Conservation (phyloP, 495 filamentous ascomycete species). For the Poronia punctata region DNA sequence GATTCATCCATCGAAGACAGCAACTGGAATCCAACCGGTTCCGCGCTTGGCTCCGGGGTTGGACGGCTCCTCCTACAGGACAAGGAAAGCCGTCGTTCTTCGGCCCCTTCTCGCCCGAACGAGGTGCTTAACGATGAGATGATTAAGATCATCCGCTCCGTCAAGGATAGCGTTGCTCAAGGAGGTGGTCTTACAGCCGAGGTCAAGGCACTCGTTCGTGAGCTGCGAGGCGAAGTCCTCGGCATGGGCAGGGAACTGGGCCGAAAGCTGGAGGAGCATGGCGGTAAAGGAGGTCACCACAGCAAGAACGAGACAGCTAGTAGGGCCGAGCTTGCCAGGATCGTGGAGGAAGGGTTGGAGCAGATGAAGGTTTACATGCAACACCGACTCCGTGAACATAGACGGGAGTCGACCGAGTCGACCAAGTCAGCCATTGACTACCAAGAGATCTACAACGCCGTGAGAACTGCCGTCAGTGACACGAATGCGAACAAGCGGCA, state of each 20-base stretch:
- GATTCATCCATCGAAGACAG: conserved; percentile 34
- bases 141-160: conserved; percentile 65
- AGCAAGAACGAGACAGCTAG: conserved; percentile 46
- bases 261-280: conserved; percentile 66
- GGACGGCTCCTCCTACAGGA: conserved; percentile 26
- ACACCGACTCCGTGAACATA: conserved; percentile 63
- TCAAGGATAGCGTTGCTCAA: conserved; percentile 83
- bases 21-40: conserved; percentile 32
- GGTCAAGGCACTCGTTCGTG: conserved; percentile 81
- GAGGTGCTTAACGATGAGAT: conserved; percentile 60
- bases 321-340: conserved; percentile 64
- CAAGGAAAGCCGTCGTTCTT: conserved; percentile 27
- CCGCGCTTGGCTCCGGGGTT: conserved; percentile 33
- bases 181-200: conserved; percentile 79
- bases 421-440: conserved; percentile 51
- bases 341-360: conserved; percentile 70
- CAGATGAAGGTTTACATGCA: conserved; percentile 79
- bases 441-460: conserved; percentile 72
- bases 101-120: conserved; percentile 25
- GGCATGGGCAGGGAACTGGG: conserved; percentile 87
- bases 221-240: conserved; percentile 85
- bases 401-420: conserved; percentile 52
- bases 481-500: conserved; percentile 42
- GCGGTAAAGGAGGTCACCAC: conserved; percentile 37
- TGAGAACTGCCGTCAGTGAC: conserved; percentile 72